Conservation (phyloP, 495 filamentous ascomycete species). For the Talaromyces adpressus region DNA sequence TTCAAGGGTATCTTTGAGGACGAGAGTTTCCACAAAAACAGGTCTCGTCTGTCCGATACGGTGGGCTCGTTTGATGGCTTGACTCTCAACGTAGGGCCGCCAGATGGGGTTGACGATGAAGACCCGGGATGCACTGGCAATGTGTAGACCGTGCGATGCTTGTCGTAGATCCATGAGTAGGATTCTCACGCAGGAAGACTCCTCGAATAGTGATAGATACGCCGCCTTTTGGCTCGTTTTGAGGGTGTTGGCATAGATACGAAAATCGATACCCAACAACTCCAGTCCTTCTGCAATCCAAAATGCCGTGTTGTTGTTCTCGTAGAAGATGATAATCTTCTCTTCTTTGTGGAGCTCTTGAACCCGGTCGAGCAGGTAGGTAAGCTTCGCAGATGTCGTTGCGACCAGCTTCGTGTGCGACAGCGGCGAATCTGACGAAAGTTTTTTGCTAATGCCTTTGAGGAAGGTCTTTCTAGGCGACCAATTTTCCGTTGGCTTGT, state of each 20-base stretch:
- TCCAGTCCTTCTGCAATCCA: conserved; percentile 81
- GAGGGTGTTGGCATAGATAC: conserved; percentile 77
- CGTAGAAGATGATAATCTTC: conserved; percentile 92
- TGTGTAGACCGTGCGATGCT: conserved; percentile 81
- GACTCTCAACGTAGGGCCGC: conserved; percentile 78
- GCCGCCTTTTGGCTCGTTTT: conserved; percentile 51
- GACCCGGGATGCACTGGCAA: conserved; percentile 75
- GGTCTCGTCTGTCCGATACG: conserved; percentile 77
- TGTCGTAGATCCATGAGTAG: conserved; percentile 85
- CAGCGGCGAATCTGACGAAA: conserved; percentile 46
- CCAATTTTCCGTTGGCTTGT: conserved; percentile 21
- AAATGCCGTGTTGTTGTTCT: conserved; percentile 74
- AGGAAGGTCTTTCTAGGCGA: conserved; percentile 28
- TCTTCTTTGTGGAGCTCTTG: conserved; percentile 57
- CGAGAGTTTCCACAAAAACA: conserved; percentile 82
- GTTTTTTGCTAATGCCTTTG: conserved; percentile 23
- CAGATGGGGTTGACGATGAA: conserved; percentile 89
- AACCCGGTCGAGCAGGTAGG: conserved; percentile 72
- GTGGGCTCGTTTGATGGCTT: conserved; percentile 87
- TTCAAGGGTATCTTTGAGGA: conserved; percentile 74
- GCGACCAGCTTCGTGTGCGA: conserved; percentile 59
- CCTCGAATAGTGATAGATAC: conserved; percentile 74
- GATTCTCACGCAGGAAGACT: conserved; percentile 55
- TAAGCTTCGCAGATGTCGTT: conserved; percentile 80
- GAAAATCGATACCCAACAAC: conserved; percentile 61